Percentiles rank a stretch among this genome's conserved stretches.
Evolutionary conservation across 2,329 filamentous ascomycete species (phyloP).

Genomic region (Coniochaeta sp.): DNA sequence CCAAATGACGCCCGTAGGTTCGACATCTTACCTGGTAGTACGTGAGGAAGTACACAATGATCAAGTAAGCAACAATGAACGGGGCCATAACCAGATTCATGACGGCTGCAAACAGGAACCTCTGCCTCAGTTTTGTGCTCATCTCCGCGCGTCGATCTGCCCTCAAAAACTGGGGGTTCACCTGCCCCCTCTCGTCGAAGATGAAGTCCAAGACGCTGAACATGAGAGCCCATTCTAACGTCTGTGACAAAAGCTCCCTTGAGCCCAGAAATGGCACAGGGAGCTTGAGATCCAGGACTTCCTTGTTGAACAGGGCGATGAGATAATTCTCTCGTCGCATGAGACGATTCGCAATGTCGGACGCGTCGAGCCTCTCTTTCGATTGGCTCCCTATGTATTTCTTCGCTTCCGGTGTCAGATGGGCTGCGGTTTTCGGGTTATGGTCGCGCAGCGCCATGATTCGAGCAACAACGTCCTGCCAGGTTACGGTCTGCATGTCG

Average conservation of each 20-base stretch:
- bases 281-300: conserved; percentile 79
- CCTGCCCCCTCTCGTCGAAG: conserved; percentile 83
- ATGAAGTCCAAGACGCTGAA: conserved; percentile 89
- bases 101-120: conserved; percentile 76
- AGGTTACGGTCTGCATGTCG: conserved; percentile 91
- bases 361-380: conserved; percentile 89
- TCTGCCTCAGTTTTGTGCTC: conserved; percentile 67
- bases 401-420: conserved; percentile 43
- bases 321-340: conserved; percentile 98
- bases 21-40: conserved; percentile 73
- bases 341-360: conserved; percentile 92
- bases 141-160: conserved; percentile 72
- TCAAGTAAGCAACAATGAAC: conserved; percentile 77
- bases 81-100: conserved; percentile 84
- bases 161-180: conserved; percentile 79
- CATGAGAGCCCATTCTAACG: conserved; percentile 86
- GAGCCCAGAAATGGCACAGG: conserved; percentile 76
- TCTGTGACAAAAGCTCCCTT: conserved; percentile 79
- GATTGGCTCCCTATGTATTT: conserved; percentile 73
- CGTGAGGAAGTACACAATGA: conserved; percentile 86
- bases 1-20: background rate
- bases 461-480: conserved; percentile 82
- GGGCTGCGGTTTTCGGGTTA: conserved; percentile 70
- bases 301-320: conserved; percentile 96
- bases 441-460: conserved; percentile 79